Conservation (phyloP, 176 grass and related monocot genomes). For the Oryza coarctata region DNA sequence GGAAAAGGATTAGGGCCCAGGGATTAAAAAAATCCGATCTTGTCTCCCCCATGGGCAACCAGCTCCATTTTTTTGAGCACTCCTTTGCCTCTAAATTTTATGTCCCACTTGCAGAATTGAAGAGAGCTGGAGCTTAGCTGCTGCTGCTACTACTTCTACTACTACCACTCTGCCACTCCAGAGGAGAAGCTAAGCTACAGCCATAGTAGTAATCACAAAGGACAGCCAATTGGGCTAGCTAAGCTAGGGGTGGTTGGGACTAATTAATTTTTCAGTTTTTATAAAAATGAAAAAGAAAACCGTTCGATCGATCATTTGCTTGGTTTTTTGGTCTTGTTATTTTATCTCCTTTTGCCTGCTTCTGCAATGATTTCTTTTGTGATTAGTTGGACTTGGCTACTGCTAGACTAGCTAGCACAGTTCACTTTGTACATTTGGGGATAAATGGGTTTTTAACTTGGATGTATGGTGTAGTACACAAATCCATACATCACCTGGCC, state of each 20-base stretch:
- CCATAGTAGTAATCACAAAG: constrained; percentile 6
- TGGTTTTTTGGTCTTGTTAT: constrained; percentile 23
- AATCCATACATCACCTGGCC: constrained; percentile 46
- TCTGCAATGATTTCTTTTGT: constrained; percentile 46
- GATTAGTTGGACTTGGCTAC: constrained; percentile 50
- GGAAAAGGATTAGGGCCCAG: constrained; percentile 46
- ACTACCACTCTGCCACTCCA: constrained; percentile 12
- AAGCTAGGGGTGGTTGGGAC: constrained; percentile 24
- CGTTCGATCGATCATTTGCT: constrained; percentile 9
- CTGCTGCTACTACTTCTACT: not conserved
- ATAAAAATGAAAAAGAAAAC: not conserved
- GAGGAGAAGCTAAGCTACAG: not conserved
- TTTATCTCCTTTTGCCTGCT: constrained; percentile 31
- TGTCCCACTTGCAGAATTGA: constrained; percentile 9
- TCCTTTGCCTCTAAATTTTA: constrained; percentile 47
- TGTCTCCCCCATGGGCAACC: constrained; percentile 64
- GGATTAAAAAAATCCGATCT: constrained; percentile 45
- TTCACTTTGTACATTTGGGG: constrained; percentile 38
- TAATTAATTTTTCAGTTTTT: not conserved
- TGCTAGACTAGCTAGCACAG: constrained; percentile 31
- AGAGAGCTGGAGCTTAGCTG: not conserved
- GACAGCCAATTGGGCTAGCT: constrained; percentile 31
- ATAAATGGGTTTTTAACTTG: constrained; percentile 19
- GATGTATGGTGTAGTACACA: constrained; percentile 26
- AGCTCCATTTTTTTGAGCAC: constrained; percentile 69